A percentile compares a stretch with the other conserved stretches of the same genome.
Evolutionary conservation across 352 stramenopile genomes (phyloP).

Genomic region (Phytophthora foliorum): DNA sequence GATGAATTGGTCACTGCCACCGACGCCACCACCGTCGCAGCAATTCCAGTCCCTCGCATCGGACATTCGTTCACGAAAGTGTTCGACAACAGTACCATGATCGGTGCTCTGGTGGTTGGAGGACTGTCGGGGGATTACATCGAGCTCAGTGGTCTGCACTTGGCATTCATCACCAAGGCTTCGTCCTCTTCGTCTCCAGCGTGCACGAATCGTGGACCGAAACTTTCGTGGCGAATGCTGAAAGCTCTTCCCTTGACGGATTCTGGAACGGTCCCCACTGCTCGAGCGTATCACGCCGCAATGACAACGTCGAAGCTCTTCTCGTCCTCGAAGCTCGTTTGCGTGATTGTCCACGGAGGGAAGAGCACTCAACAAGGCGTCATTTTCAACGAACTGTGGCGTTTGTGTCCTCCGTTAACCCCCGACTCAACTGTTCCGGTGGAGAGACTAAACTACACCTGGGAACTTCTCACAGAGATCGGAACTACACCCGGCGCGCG

Average conservation of each 20-base stretch:
- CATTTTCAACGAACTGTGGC: conserved; percentile 85
- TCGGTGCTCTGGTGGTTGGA: conserved; percentile 58
- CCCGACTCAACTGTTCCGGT: conserved; percentile 21
- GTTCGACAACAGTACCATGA: conserved; percentile 55
- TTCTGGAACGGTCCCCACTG: conserved; percentile 28
- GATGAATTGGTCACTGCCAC: conserved; percentile 55
- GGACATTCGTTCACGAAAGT: conserved; percentile 69
- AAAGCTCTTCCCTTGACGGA: conserved; percentile 12
- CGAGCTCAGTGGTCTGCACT: conserved; percentile 51
- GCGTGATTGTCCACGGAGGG: conserved; percentile 68
- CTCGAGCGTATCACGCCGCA: conserved; percentile 58
- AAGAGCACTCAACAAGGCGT: conserved; percentile 46
- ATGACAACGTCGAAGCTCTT: conserved; percentile 52
- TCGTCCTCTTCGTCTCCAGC: conserved; percentile 12
- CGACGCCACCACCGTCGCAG: conserved; percentile 41
- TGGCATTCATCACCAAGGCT: conserved; percentile 55
- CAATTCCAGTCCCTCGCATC: conserved; percentile 52
- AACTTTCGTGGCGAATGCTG: conserved; percentile 53
- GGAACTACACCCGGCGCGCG: conserved; percentile 63
- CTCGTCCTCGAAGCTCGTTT: conserved; percentile 36
- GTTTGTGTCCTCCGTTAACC: conserved; percentile 50
- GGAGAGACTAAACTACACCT: conserved; percentile 59
- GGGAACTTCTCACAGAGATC: conserved; percentile 61
- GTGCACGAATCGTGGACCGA: conserved; percentile 38
- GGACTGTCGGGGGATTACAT: conserved; percentile 58